A percentile compares a stretch with the other conserved stretches of the same genome.
These are phyloP conservation scores for Gentiana dahurica DNA, from an alignment of 257 asterid genomes.

Conservation along the genomic window DNA sequence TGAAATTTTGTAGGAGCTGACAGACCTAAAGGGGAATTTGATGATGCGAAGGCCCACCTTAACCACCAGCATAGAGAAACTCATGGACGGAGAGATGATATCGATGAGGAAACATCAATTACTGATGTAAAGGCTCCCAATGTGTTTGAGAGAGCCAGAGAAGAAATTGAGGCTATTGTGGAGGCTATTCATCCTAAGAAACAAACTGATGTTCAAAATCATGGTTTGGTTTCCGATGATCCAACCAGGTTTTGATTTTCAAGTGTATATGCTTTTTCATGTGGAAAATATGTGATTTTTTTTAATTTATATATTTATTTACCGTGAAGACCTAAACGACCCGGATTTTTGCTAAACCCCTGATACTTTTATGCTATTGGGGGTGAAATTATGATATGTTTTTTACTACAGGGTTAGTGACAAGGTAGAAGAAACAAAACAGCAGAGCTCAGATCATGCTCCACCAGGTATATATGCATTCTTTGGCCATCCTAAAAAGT, in stretches of 20 bases:
- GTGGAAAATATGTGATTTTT: background rate
- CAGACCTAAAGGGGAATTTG: constrained; percentile 37
- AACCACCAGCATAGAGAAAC: constrained; percentile 48
- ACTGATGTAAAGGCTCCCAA: constrained; percentile 65
- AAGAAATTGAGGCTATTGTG: constrained; percentile 70
- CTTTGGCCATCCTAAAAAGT: background rate
- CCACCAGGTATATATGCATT: constrained; percentile 25
- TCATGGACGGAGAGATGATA: constrained; percentile 55
- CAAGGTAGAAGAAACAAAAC: constrained; percentile 15
- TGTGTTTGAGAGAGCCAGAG: constrained; percentile 67
- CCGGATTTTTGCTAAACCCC: too few relatives aligned
- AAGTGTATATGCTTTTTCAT: too few relatives aligned
- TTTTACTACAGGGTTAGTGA: constrained; percentile 28
- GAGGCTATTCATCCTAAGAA: constrained; percentile 49
- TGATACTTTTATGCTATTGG: too few relatives aligned
- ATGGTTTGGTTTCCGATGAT: constrained; percentile 5
- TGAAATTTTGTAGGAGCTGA: constrained; percentile 35
- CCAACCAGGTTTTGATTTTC: constrained; percentile 23
- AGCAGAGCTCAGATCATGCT: constrained; percentile 17
- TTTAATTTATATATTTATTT: background rate
- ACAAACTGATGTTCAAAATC: constrained; percentile 17
- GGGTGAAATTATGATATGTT: constrained; percentile 1
- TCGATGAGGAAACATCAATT: constrained; percentile 42
- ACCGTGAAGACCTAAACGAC: background rate
- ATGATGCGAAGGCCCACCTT: constrained; percentile 18